These are phyloP conservation scores for Aspergillus incahuasiensis DNA, from an alignment of 495 filamentous ascomycete species.

Conservation along the genomic window DNA sequence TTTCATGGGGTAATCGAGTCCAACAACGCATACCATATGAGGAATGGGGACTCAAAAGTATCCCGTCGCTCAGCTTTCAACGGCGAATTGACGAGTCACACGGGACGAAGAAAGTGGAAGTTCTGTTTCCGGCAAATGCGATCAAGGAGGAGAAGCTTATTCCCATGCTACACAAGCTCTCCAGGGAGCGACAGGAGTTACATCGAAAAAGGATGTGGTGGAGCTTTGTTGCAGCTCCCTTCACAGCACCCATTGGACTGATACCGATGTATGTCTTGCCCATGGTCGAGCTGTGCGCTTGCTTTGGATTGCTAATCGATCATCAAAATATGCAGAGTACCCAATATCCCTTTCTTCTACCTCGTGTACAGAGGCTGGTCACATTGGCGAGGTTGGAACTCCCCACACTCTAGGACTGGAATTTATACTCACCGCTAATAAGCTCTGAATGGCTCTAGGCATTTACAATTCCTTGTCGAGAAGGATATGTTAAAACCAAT, in stretches of 20 bases:
- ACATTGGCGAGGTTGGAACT: constrained; percentile 57
- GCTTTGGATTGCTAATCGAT: constrained; percentile 14
- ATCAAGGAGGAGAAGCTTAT: constrained; percentile 58
- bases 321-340: constrained; percentile 48
- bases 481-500: constrained; percentile 60
- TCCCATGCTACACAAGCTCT: constrained; percentile 56
- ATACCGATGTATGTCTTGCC: constrained; percentile 68
- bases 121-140: constrained; percentile 70
- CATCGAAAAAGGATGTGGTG: constrained; percentile 73
- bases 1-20: constrained; percentile 77
- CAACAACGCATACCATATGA: constrained; percentile 87
- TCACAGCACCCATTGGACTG: constrained; percentile 75
- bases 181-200: constrained; percentile 71
- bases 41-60: constrained; percentile 96
- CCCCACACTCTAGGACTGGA: background rate
- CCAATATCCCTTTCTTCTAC: constrained; percentile 98
- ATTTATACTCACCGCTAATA: background rate
- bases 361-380: constrained; percentile 74
- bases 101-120: constrained; percentile 63
- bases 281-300: background rate
- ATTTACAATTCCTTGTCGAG: constrained; percentile 73
- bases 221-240: constrained; percentile 76
- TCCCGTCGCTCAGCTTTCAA: constrained; percentile 74
- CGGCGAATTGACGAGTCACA: constrained; percentile 57
- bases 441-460: constrained; percentile 78